Percentiles rank a stretch among this genome's conserved stretches.
phyloP scores from a whole-genome alignment of 495 filamentous ascomycete genomes.

The Talaromyces liani region DNA sequence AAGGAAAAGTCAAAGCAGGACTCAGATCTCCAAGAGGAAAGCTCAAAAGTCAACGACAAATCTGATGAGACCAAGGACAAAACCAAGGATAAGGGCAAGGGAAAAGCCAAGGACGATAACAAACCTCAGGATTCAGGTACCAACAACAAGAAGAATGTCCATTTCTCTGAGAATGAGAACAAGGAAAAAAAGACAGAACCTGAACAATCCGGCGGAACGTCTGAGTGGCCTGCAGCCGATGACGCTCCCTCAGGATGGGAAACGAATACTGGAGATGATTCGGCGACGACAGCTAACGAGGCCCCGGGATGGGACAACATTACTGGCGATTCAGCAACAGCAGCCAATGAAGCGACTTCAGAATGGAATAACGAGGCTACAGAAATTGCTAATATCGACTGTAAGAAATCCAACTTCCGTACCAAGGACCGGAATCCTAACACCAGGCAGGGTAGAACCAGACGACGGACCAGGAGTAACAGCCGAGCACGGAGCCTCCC shows the following conservation, averaged over 20 bases:
- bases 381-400: background rate
- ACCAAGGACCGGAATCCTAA: background rate
- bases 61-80: background rate
- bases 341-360: background rate
- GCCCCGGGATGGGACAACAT: background rate
- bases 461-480: background rate
- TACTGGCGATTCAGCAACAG: background rate
- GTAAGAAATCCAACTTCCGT: background rate
- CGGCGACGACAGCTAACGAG: background rate
- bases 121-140: background rate
- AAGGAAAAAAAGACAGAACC: background rate
- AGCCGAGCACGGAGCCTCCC: background rate
- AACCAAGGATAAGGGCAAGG: background rate
- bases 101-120: background rate
- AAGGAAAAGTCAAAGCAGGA: background rate
- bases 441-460: background rate
- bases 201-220: background rate
- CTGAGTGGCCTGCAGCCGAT: background rate
- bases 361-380: background rate
- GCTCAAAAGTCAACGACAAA: background rate
- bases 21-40: background rate
- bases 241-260: background rate
- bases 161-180: background rate
- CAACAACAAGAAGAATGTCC: background rate
- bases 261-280: background rate